Evolutionary conservation across 108 stramenopile species (phyloP).

Genomic region (Epipyxis sp.): DNA sequence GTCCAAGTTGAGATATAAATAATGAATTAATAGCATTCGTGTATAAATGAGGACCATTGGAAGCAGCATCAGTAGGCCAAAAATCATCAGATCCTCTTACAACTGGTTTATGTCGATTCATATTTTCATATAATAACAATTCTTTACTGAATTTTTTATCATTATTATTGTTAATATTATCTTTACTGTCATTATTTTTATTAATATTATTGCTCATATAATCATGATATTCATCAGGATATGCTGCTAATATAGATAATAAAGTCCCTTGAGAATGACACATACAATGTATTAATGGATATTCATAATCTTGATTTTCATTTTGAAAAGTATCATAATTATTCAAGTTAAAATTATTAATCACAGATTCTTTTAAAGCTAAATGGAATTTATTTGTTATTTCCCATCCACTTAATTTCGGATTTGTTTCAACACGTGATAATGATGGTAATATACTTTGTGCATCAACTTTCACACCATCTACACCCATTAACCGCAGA

Average conservation of each 20-base stretch:
- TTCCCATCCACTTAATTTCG: constrained; percentile 34
- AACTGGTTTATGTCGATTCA: too few relatives aligned
- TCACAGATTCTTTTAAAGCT: constrained; percentile 3
- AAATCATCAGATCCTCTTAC: constrained; percentile 61
- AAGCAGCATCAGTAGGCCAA: constrained; percentile 55
- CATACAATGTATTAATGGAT: constrained; percentile 67
- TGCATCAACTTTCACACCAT: constrained; percentile 62
- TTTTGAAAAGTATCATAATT: background rate
- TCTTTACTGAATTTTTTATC: too few relatives aligned
- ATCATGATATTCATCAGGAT: constrained; percentile 42
- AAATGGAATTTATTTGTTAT: constrained; percentile 24
- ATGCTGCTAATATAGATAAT: constrained; percentile 51
- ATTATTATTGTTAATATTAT: too few relatives aligned
- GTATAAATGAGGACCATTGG: constrained; percentile 60
- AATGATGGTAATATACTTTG: constrained; percentile 22
- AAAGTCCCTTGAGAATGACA: constrained; percentile 62
- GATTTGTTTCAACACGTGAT: constrained; percentile 34
- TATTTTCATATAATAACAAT: too few relatives aligned
- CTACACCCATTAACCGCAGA: constrained; percentile 56
- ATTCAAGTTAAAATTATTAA: too few relatives aligned
- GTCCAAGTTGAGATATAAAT: constrained; percentile 55
- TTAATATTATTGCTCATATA: constrained; percentile 37
- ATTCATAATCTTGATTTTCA: background rate
- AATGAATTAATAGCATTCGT: constrained; percentile 65
- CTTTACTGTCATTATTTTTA: too few relatives aligned